phyloP scores from a whole-genome alignment of 2,329 filamentous ascomycete species.

The Grosmannia clavigera region DNA sequence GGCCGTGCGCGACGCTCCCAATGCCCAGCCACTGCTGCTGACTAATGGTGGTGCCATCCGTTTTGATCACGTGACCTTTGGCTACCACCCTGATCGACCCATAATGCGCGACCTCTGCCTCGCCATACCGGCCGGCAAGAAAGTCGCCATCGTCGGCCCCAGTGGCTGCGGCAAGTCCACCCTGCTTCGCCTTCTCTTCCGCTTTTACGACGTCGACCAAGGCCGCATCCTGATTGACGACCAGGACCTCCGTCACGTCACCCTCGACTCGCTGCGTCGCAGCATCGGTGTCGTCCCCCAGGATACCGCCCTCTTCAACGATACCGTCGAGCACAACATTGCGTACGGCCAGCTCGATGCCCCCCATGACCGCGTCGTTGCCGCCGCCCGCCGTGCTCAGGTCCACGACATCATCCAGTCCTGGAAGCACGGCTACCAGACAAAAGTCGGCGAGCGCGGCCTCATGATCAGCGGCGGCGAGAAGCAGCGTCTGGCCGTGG shows the following conservation, averaged over 20 bases:
- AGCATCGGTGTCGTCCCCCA: conserved; percentile 94
- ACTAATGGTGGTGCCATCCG: conserved; percentile 73
- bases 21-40: conserved; percentile 62
- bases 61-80: conserved; percentile 92
- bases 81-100: conserved; percentile 74
- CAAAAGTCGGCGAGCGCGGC: conserved; percentile 56
- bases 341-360: conserved; percentile 73
- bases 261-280: conserved; percentile 67
- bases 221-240: conserved; percentile 85
- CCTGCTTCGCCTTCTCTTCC: conserved; percentile 78
- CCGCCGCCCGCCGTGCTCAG: conserved; percentile 68
- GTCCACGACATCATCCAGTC: conserved; percentile 70
- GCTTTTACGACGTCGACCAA: conserved; percentile 79
- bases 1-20: conserved; percentile 62
- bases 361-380: conserved; percentile 56
- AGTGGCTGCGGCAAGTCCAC: conserved; percentile 96
- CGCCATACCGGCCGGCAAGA: conserved; percentile 89
- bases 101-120: conserved; percentile 77
- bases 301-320: conserved; percentile 94
- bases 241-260: conserved; percentile 78
- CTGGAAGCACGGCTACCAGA: conserved; percentile 83
- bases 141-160: conserved; percentile 88
- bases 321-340: conserved; percentile 92
- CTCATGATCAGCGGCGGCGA: conserved; percentile 38
- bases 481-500: conserved; percentile 41